Evolutionary conservation across 2,329 filamentous ascomycete genomes (phyloP).

Genomic region (Dactylellina cionopaga): DNA sequence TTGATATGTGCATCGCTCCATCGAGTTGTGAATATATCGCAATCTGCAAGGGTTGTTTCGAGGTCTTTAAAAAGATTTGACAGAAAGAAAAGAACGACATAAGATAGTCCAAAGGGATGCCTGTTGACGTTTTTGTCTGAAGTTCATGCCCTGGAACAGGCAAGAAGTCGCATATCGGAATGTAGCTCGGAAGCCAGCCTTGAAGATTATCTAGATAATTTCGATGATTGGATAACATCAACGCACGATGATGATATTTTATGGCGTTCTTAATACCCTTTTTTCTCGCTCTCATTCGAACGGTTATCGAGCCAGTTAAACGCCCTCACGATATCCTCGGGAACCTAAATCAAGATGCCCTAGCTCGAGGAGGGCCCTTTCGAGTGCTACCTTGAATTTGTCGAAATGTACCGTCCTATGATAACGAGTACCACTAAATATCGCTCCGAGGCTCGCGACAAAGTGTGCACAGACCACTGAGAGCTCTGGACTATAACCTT

Average conservation of each 20-base stretch:
- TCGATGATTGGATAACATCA: conserved; percentile 16
- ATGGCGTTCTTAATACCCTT: not conserved
- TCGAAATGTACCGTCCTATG: too few relatives aligned
- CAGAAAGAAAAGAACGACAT: too few relatives aligned
- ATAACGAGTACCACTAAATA: too few relatives aligned
- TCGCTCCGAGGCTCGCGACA: conserved; percentile 4
- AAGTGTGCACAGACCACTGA: conserved; percentile 40
- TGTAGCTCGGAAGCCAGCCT: conserved; percentile 26
- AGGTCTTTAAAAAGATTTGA: conserved; percentile 20
- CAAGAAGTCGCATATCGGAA: conserved; percentile 50
- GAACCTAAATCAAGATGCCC: not conserved
- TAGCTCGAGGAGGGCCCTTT: too few relatives aligned
- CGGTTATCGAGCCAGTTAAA: conserved; percentile 6
- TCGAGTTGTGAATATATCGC: conserved; percentile 31
- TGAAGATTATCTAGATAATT: conserved; percentile 4
- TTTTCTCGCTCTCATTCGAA: not conserved
- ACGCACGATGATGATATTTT: conserved; percentile 42
- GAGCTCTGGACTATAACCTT: not conserved
- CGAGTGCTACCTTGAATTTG: too few relatives aligned
- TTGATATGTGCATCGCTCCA: conserved; percentile 20
- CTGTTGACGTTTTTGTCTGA: too few relatives aligned
- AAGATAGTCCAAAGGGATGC: too few relatives aligned
- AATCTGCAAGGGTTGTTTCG: too few relatives aligned
- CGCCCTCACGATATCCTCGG: not conserved
- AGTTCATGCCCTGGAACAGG: conserved; percentile 11